These are phyloP conservation scores for Pneumocystis oryctolagi DNA, from an alignment of 1,139 yeast genomes.

Conservation along the genomic window DNA sequence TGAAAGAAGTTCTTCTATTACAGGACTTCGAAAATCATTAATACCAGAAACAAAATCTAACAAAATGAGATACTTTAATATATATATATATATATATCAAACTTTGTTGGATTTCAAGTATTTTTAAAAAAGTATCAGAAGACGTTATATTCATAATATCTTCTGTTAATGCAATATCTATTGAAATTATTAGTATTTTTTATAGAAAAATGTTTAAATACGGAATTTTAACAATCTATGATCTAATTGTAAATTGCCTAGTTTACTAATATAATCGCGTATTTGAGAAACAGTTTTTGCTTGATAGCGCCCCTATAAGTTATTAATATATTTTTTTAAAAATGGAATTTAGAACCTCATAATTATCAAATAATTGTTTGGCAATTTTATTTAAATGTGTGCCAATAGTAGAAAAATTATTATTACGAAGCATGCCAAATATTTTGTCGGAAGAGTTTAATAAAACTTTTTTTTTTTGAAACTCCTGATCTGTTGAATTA, in stretches of 20 bases:
- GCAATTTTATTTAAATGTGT: constrained; percentile 57
- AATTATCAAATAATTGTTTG: constrained; percentile 51
- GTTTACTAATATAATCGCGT: constrained; percentile 52
- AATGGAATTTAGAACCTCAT: constrained; percentile 29
- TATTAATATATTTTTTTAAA: background rate
- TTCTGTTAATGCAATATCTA: constrained; percentile 52
- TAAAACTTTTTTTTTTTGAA: constrained; percentile 22
- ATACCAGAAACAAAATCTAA: constrained; percentile 35
- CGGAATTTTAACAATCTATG: constrained; percentile 57
- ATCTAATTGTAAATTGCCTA: constrained; percentile 50
- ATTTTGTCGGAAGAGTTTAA: constrained; percentile 28
- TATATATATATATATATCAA: background rate
- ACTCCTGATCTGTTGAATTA: constrained; percentile 4
- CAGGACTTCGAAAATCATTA: constrained; percentile 40
- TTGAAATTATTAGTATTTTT: background rate
- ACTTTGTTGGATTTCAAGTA: constrained; percentile 61
- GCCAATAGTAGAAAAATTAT: constrained; percentile 74
- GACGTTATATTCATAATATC: constrained; percentile 42
- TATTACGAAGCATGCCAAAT: constrained; percentile 40
- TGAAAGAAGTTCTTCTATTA: constrained; percentile 37
- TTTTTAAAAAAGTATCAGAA: constrained; percentile 35
- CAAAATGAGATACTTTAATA: background rate
- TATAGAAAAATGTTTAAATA: background rate
- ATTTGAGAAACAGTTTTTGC: constrained; percentile 52
- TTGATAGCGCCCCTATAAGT: constrained; percentile 30